These are phyloP conservation scores for Inonotus hispidus DNA, from an alignment of 1,284 basidiomycete species.

Conservation along the genomic window DNA sequence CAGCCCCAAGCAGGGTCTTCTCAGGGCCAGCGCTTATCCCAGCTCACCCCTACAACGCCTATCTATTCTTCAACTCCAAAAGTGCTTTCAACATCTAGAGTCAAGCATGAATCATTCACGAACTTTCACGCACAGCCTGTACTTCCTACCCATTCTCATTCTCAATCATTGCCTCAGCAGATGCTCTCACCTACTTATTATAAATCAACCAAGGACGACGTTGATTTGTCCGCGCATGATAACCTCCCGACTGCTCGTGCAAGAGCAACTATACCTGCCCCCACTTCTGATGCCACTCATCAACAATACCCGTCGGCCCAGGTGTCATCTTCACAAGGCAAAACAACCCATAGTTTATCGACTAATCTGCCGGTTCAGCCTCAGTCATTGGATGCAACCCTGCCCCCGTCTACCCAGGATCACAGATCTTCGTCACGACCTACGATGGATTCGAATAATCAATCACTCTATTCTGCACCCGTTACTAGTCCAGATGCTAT, in stretches of 20 bases:
- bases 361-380: background rate
- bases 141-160: constrained; percentile 8
- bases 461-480: background rate
- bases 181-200: background rate
- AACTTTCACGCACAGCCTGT: constrained; percentile 7
- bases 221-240: background rate
- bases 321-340: constrained; percentile 1
- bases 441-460: constrained; percentile 1
- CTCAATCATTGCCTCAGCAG: constrained; percentile 4
- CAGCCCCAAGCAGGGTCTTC: background rate
- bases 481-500: background rate
- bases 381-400: background rate
- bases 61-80: constrained; percentile 15
- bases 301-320: constrained; percentile 9
- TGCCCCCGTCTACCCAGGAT: constrained; percentile 1
- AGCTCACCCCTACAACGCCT: background rate
- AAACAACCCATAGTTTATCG: constrained; percentile 7
- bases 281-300: background rate
- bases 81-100: constrained; percentile 12
- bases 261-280: constrained; percentile 1
- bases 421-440: background rate
- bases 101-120: constrained; percentile 5
- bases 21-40: background rate
- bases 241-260: background rate
- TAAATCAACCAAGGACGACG: background rate